A percentile compares a stretch with the other conserved stretches of the same genome.
Conservation (phyloP, 164 flowering plant genomes). For the Vitis cinerea region DNA sequence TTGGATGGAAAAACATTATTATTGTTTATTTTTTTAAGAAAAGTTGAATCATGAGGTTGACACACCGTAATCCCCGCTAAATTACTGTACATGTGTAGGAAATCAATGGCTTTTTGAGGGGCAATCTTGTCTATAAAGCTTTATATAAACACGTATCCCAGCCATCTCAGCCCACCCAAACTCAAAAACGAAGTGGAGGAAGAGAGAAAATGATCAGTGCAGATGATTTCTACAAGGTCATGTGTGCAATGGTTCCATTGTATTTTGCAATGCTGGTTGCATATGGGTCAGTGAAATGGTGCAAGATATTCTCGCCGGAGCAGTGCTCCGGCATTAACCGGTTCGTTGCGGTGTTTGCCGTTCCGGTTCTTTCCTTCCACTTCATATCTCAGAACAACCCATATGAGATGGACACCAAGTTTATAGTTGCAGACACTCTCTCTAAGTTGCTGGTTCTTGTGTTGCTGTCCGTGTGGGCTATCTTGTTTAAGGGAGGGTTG, state of each 20-base stretch:
- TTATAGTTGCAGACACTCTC: constrained; percentile 51
- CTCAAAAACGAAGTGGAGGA: neutral
- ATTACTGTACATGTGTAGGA: neutral
- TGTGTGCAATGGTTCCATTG: constrained; percentile 60
- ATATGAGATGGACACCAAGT: constrained; percentile 50
- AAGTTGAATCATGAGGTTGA: neutral
- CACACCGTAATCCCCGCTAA: constrained; percentile 17
- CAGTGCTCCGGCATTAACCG: constrained; percentile 66
- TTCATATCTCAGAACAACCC: constrained; percentile 63
- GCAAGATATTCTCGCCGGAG: constrained; percentile 49
- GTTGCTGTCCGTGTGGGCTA: constrained; percentile 36
- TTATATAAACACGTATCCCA: constrained; percentile 9
- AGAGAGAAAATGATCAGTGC: constrained; percentile 37
- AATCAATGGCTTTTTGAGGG: neutral
- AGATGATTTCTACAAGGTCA: constrained; percentile 53
- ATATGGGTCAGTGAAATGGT: constrained; percentile 57
- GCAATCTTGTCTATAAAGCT: constrained; percentile 1
- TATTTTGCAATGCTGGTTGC: constrained; percentile 59
- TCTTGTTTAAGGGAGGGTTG: constrained; percentile 24
- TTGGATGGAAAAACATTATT: neutral
- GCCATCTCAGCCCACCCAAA: neutral
- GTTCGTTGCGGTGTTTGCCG: constrained; percentile 58
- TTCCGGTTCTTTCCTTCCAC: constrained; percentile 59
- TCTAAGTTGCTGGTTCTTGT: constrained; percentile 40
- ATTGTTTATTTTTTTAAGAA: too few species aligned